Percentiles rank a stretch among this genome's conserved stretches.
Conservation (phyloP, 768 basidiomycete genomes). For the Termitomyces sp. region DNA sequence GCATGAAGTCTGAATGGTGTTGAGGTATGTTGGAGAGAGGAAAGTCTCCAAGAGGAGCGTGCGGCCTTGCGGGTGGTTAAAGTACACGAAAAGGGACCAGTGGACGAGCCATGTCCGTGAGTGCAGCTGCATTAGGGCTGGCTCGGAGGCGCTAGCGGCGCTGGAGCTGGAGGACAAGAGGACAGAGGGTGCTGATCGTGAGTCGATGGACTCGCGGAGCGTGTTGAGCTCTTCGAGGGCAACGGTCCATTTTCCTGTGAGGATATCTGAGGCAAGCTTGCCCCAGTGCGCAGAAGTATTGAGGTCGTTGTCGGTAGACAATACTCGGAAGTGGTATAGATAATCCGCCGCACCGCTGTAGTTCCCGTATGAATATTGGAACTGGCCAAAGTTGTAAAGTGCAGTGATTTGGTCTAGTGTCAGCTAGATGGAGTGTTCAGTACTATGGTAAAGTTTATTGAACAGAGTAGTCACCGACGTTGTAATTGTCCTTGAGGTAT, state of each 20-base stretch:
- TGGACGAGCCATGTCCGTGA: slow-evolving; percentile 95
- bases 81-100: slow-evolving; percentile 98
- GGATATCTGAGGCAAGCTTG: slow-evolving; percentile 94
- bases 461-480: slow-evolving; percentile 40
- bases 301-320: slow-evolving; percentile 89
- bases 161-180: slow-evolving; percentile 28
- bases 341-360: slow-evolving; percentile 97
- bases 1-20: slow-evolving; percentile 94
- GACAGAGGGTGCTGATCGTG: slow-evolving; percentile 52
- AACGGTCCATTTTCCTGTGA: slow-evolving; percentile 92
- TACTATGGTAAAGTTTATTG: not conserved
- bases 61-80: slow-evolving; percentile 90
- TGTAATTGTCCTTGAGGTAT: slow-evolving; percentile 90
- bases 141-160: slow-evolving; percentile 41
- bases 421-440: slow-evolving; percentile 48
- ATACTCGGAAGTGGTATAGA: slow-evolving; percentile 96
- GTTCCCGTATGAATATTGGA: slow-evolving; percentile 97
- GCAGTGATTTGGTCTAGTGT: slow-evolving; percentile 93
- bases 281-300: slow-evolving; percentile 99
- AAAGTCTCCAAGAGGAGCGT: slow-evolving; percentile 93
- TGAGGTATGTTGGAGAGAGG: slow-evolving; percentile 94
- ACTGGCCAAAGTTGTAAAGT: slow-evolving; percentile 96
- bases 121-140: slow-evolving; percentile 84
- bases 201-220: slow-evolving; percentile 89
- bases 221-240: slow-evolving; percentile 94